Evolutionary conservation across 805 yeast genomes (phyloP).

Genomic region (Kodamaea hsintzibuensis): DNA sequence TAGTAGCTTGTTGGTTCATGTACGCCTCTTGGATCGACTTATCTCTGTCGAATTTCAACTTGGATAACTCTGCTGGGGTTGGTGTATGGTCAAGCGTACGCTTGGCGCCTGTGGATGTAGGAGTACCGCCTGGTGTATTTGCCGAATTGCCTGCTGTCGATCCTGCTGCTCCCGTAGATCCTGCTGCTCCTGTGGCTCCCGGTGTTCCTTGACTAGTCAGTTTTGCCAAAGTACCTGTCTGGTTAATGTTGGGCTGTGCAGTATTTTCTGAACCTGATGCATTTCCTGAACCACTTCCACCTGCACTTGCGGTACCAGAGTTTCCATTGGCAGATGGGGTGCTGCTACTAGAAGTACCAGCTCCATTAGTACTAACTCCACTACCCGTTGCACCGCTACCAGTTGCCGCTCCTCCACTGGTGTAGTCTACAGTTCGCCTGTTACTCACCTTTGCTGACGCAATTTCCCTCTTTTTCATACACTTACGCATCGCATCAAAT

Average conservation of each 20-base stretch:
- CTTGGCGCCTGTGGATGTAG: slow-evolving; percentile 16
- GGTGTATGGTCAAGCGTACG: slow-evolving; percentile 48
- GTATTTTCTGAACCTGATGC: neutral
- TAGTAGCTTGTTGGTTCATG: slow-evolving; percentile 45
- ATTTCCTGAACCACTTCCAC: neutral
- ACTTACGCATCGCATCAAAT: slow-evolving; percentile 92
- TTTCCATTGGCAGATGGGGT: neutral
- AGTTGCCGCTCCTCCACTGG: neutral
- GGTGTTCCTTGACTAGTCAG: neutral
- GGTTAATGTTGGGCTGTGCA: neutral
- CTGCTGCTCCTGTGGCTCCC: neutral
- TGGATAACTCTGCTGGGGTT: slow-evolving; percentile 82
- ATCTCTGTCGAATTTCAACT: slow-evolving; percentile 82
- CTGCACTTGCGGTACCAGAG: neutral
- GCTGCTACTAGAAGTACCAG: neutral
- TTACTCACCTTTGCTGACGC: slow-evolving; percentile 37
- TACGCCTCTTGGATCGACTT: slow-evolving; percentile 78
- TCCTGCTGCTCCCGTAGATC: neutral
- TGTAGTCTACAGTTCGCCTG: slow-evolving; percentile 3
- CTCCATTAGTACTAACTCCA: neutral
- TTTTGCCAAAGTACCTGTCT: neutral
- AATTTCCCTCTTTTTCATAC: slow-evolving; percentile 83
- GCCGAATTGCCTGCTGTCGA: neutral
- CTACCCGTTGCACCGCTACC: neutral
- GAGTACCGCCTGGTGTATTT: neutral